These are phyloP conservation scores for Encephalitozoon romaleae DNA, from an alignment of 371 early-diverging fungal genomes.

Conservation along the genomic window DNA sequence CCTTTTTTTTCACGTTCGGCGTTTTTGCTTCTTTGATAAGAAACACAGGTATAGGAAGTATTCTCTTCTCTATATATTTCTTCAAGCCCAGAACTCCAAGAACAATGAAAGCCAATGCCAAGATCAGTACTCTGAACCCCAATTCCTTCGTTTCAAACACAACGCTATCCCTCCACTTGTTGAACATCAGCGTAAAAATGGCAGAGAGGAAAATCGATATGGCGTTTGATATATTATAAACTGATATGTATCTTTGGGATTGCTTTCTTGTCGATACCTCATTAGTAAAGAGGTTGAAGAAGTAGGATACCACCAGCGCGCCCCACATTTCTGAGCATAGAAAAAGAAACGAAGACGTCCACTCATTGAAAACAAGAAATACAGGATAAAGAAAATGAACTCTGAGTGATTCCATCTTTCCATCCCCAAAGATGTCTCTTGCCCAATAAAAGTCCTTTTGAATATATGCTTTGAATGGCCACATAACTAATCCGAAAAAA, in stretches of 20 bases:
- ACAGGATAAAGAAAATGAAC: neutral
- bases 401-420: constrained; percentile 13
- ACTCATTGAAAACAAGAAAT: constrained; percentile 48
- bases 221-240: constrained; percentile 50
- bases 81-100: constrained; percentile 21
- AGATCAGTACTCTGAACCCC: constrained; percentile 27
- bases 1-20: constrained; percentile 17
- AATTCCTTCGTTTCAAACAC: neutral
- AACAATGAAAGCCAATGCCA: neutral
- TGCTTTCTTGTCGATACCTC: constrained; percentile 52
- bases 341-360: constrained; percentile 56
- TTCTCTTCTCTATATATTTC: constrained; percentile 40
- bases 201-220: constrained; percentile 48
- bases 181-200: constrained; percentile 10
- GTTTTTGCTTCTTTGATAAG: neutral
- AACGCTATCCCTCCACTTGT: constrained; percentile 2
- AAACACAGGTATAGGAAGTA: constrained; percentile 42
- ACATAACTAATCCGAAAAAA: constrained; percentile 31
- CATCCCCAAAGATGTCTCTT: constrained; percentile 31
- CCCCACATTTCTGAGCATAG: constrained; percentile 55
- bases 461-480: constrained; percentile 27
- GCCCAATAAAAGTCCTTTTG: constrained; percentile 19
- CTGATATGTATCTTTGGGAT: constrained; percentile 51
- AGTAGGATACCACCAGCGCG: constrained; percentile 44
- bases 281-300: constrained; percentile 53